Conservation (phyloP, 768 basidiomycete species). For the Floccularia luteovirens region DNA sequence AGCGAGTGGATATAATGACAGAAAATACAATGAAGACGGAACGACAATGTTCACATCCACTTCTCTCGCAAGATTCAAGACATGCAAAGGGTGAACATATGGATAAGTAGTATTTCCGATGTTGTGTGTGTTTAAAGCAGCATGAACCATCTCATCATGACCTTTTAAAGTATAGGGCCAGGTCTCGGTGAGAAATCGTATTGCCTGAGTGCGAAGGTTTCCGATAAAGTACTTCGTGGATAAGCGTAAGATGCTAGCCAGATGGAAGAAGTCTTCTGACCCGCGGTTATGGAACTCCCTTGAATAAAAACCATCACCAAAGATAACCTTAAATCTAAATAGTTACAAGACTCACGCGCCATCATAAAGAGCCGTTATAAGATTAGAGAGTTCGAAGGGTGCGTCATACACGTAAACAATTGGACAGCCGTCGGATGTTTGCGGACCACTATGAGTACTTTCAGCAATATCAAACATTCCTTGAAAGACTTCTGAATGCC, state of each 20-base stretch:
- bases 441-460: conserved; percentile 17
- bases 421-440: conserved; percentile 37
- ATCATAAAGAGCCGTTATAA: conserved; percentile 51
- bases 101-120: conserved; percentile 44
- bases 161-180: conserved; percentile 49
- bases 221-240: conserved; percentile 53
- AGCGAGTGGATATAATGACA: conserved; percentile 46
- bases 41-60: conserved; percentile 36
- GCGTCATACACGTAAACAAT: conserved; percentile 46
- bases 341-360: conserved; percentile 50
- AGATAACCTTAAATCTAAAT: background rate
- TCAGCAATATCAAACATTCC: conserved; percentile 47
- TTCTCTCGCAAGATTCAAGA: conserved; percentile 48
- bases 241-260: conserved; percentile 51
- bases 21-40: conserved; percentile 48
- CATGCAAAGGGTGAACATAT: conserved; percentile 49
- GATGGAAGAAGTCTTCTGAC: conserved; percentile 45
- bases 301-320: background rate
- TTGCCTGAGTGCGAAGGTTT: conserved; percentile 42
- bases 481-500: conserved; percentile 51
- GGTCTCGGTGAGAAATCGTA: conserved; percentile 36
- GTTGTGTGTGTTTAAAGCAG: conserved; percentile 32
- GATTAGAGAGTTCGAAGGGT: conserved; percentile 37
- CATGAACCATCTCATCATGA: conserved; percentile 49
- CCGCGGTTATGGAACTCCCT: conserved; percentile 30